Evolutionary conservation across 1,284 basidiomycete species (phyloP).

Genomic region (Grifola frondosa): DNA sequence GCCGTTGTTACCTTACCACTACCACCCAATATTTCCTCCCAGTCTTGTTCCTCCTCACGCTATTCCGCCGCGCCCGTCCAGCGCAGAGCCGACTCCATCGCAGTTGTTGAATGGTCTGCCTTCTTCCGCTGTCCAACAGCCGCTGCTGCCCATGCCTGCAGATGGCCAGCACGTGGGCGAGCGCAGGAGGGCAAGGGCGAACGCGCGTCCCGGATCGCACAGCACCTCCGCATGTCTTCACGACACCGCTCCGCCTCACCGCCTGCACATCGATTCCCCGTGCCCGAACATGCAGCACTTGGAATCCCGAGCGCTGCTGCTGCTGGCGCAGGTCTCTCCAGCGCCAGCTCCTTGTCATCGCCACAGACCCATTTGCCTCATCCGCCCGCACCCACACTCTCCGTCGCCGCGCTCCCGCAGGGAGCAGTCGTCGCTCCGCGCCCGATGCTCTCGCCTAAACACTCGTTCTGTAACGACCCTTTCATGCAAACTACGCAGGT

Average conservation of each 20-base stretch:
- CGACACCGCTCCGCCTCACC: slow-evolving; percentile 64
- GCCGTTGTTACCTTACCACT: slow-evolving; percentile 30
- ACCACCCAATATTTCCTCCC: slow-evolving; percentile 25
- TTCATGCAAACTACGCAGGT: slow-evolving; percentile 46
- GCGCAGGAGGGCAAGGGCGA: slow-evolving; percentile 59
- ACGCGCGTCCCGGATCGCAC: slow-evolving; percentile 55
- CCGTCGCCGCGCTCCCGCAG: no score
- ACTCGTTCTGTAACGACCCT: slow-evolving; percentile 44
- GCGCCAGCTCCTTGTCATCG: slow-evolving; percentile 17
- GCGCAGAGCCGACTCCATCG: slow-evolving; percentile 34
- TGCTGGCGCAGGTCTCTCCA: slow-evolving; percentile 1
- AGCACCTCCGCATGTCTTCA: slow-evolving; percentile 56
- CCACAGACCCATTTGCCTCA: slow-evolving; percentile 18
- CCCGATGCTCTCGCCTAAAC: slow-evolving; percentile 59
- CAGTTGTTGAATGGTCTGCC: slow-evolving; percentile 27
- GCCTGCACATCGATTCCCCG: slow-evolving; percentile 37
- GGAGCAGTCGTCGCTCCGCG: slow-evolving; percentile 55
- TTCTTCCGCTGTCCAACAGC: slow-evolving; percentile 21
- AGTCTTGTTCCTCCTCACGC: slow-evolving; percentile 20
- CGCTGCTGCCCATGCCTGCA: slow-evolving; percentile 20
- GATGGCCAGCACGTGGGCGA: slow-evolving; percentile 26
- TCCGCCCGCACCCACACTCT: slow-evolving; percentile 20
- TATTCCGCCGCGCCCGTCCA: slow-evolving; percentile 37
- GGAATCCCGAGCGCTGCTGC: slow-evolving; percentile 5
- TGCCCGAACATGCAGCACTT: slow-evolving; percentile 19